Percentiles rank a stretch among this genome's conserved stretches.
phyloP scores from a whole-genome alignment of 1,139 yeast species.

The Blastobotrys capitulatus region DNA sequence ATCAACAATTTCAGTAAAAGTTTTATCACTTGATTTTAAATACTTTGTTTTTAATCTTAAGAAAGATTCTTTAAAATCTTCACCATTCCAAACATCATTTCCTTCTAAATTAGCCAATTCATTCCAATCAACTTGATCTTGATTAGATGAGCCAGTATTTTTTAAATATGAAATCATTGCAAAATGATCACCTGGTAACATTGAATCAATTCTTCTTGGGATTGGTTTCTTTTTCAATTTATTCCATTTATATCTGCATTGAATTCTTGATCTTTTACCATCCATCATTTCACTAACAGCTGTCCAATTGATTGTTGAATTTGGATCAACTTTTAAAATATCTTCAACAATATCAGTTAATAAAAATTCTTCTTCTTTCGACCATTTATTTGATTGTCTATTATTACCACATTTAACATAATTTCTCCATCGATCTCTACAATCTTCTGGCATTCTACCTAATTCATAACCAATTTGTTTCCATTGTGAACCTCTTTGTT shows the following conservation, averaged over 20 bases:
- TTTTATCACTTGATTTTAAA: background rate
- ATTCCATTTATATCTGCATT: conserved; percentile 93
- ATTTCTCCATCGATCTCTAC: conserved; percentile 94
- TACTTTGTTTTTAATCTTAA: conserved; percentile 38
- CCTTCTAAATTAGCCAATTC: conserved; percentile 44
- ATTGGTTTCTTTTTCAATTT: conserved; percentile 49
- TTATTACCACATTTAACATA: conserved; percentile 83
- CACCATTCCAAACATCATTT: conserved; percentile 40
- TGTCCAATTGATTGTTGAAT: conserved; percentile 72
- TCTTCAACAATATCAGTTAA: conserved; percentile 51
- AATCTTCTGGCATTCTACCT: conserved; percentile 96
- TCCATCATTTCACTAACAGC: conserved; percentile 83
- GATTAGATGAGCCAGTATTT: conserved; percentile 43
- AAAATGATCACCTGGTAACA: conserved; percentile 44
- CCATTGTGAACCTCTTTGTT: conserved; percentile 77
- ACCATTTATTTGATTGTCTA: conserved; percentile 76
- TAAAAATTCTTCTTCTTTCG: conserved; percentile 59
- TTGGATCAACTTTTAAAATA: conserved; percentile 23
- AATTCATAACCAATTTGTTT: conserved; percentile 67
- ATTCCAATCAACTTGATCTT: conserved; percentile 62
- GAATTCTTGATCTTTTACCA: conserved; percentile 83
- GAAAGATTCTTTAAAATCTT: conserved; percentile 43
- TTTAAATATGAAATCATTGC: conserved; percentile 51
- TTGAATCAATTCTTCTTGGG: conserved; percentile 34
- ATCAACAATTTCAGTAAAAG: conserved; percentile 37